Conservation (phyloP, 345 rosid species). For the Turritis glabra region DNA sequence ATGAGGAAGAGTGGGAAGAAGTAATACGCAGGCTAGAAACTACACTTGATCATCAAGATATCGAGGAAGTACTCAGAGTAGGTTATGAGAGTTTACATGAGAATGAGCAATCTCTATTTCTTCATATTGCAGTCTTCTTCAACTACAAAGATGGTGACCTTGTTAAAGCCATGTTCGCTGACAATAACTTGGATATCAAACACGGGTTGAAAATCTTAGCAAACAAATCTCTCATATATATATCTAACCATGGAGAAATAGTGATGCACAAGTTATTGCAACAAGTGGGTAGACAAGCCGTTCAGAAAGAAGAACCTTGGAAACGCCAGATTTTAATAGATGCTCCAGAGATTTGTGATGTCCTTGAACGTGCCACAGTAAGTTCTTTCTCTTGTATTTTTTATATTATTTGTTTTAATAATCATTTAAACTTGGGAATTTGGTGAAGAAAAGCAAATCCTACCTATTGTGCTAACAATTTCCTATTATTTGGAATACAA, state of each 20-base stretch:
- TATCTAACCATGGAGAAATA: background rate
- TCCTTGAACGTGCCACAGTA: constrained; percentile 22
- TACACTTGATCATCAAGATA: background rate
- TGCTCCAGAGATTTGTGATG: constrained; percentile 19
- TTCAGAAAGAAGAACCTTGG: constrained; percentile 23
- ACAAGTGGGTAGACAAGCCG: constrained; percentile 29
- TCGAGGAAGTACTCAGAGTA: constrained; percentile 9
- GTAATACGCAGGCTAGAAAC: background rate
- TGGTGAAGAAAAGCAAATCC: background rate
- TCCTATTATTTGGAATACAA: background rate
- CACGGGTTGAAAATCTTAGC: background rate
- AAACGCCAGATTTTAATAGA: constrained; percentile 20
- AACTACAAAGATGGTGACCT: background rate
- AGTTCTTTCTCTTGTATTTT: background rate
- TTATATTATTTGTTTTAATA: background rate
- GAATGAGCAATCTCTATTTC: constrained; percentile 25
- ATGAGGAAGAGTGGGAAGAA: constrained; percentile 24
- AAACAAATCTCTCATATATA: constrained; percentile 27
- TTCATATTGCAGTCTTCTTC: constrained; percentile 42
- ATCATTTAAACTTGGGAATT: background rate
- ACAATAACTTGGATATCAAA: background rate
- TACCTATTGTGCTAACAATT: background rate
- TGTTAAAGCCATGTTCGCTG: background rate
- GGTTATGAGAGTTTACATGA: constrained; percentile 37
- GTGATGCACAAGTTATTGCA: constrained; percentile 39